Evolutionary conservation across 768 basidiomycete genomes (phyloP).

Genomic region (Podaxis carcinomalis): DNA sequence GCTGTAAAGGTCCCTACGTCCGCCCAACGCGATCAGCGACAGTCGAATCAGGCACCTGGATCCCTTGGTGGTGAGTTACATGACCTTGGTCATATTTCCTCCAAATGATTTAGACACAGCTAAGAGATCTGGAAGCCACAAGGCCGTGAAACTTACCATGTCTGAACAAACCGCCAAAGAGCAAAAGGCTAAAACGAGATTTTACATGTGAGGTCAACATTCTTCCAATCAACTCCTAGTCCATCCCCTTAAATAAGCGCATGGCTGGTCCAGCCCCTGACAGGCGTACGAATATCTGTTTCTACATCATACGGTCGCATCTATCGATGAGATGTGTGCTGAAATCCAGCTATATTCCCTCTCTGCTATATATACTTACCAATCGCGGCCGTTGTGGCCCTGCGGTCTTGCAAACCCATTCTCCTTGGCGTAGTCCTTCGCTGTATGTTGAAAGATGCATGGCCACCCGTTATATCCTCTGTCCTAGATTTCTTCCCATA

Average conservation of each 20-base stretch:
- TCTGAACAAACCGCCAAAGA: not conserved
- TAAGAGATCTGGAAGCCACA: conserved; percentile 1
- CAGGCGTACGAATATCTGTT: not conserved
- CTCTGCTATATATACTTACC: not conserved
- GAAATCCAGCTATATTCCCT: not conserved
- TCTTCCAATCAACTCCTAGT: not conserved
- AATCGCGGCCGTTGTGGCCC: not conserved
- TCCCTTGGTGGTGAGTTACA: not conserved
- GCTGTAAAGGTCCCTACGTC: not conserved
- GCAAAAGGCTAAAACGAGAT: not conserved
- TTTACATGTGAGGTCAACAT: conserved; percentile 3
- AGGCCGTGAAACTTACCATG: not conserved
- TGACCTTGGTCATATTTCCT: not conserved
- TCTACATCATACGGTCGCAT: not conserved
- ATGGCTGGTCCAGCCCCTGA: not conserved
- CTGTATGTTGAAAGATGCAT: not conserved
- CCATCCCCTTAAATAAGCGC: not conserved
- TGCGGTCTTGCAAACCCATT: not conserved
- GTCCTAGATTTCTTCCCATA: too few relatives aligned
- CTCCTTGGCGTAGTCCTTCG: not conserved
- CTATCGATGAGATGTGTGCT: not conserved
- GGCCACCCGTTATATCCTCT: not conserved
- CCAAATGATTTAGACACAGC: not conserved
- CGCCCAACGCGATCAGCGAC: not conserved
- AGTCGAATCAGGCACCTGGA: not conserved